phyloP scores from a whole-genome alignment of 306 rosid genomes.

The Malus fusca region DNA sequence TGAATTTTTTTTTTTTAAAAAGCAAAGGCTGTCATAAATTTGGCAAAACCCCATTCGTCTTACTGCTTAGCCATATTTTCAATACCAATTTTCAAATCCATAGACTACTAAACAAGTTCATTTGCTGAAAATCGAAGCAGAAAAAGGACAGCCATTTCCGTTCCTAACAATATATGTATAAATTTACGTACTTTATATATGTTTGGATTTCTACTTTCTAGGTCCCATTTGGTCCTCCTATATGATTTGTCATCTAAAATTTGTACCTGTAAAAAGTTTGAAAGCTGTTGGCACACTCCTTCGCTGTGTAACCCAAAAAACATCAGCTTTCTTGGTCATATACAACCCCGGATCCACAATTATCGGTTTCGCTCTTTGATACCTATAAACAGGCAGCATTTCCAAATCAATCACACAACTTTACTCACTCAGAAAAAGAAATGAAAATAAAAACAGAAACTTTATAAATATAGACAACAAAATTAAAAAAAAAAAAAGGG shows the following conservation, averaged over 20 bases:
- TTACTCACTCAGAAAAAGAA: neutral
- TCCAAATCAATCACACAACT: constrained; percentile 12
- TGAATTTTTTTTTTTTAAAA: neutral
- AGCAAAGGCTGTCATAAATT: neutral
- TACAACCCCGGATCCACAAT: constrained; percentile 94
- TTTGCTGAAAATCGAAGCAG: neutral
- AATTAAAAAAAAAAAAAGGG: neutral
- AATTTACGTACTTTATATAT: neutral
- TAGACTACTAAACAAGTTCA: neutral
- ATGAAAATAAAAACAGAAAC: neutral
- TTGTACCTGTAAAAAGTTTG: constrained; percentile 86
- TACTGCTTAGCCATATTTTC: neutral
- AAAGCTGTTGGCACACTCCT: constrained; percentile 97
- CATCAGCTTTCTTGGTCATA: constrained; percentile 80
- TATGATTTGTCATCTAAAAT: neutral
- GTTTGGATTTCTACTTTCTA: neutral
- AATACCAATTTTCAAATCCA: neutral
- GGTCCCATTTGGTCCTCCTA: neutral
- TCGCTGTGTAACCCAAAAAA: constrained; percentile 87
- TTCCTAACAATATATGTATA: constrained; percentile 6
- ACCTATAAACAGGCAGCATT: constrained; percentile 29
- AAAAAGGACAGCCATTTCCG: neutral
- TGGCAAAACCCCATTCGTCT: neutral
- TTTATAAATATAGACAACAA: neutral
- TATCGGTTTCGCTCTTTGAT: constrained; percentile 80